Percentiles rank a stretch among this genome's conserved stretches.
Evolutionary conservation across 1,139 yeast species (phyloP).

Genomic region (Blastobotrys elegans): DNA sequence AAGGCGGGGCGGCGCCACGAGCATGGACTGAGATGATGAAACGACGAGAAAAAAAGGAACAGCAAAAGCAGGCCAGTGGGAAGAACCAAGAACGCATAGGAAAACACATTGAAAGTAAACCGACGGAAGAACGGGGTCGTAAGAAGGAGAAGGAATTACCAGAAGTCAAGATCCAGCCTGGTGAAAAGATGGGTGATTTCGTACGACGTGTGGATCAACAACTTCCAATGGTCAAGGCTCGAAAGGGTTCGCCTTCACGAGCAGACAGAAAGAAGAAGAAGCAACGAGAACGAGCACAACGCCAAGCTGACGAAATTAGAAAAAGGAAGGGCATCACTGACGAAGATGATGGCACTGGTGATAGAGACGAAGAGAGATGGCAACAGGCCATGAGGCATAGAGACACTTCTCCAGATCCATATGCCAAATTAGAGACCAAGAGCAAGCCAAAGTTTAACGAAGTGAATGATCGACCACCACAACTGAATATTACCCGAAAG

Average conservation of each 20-base stretch:
- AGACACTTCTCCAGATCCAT: conserved; percentile 38
- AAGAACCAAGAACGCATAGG: conserved; percentile 25
- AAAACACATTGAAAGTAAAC: background rate
- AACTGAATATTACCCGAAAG: conserved; percentile 31
- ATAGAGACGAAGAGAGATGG: conserved; percentile 10
- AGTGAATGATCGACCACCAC: conserved; percentile 40
- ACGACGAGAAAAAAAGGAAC: conserved; percentile 23
- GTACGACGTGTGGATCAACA: conserved; percentile 38
- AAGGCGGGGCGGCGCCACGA: conserved; percentile 14
- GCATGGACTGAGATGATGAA: conserved; percentile 9
- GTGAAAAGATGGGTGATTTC: conserved; percentile 36
- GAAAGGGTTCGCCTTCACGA: conserved; percentile 29
- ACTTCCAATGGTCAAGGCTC: conserved; percentile 35
- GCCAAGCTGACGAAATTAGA: conserved; percentile 18
- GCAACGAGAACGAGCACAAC: conserved; percentile 23
- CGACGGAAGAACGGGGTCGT: conserved; percentile 3
- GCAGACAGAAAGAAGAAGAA: conserved; percentile 27
- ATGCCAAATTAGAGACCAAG: conserved; percentile 34
- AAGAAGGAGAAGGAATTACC: conserved; percentile 7
- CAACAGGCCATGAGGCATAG: conserved; percentile 25
- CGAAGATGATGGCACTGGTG: conserved; percentile 24
- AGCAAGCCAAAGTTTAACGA: conserved; percentile 38
- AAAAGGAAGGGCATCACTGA: conserved; percentile 10
- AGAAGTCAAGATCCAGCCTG: conserved; percentile 29
- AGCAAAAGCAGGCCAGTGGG: no score